Percentiles rank a stretch among this genome's conserved stretches.
Evolutionary conservation across 352 stramenopile species (phyloP).

Genomic region (Phytophthora kernoviae): DNA sequence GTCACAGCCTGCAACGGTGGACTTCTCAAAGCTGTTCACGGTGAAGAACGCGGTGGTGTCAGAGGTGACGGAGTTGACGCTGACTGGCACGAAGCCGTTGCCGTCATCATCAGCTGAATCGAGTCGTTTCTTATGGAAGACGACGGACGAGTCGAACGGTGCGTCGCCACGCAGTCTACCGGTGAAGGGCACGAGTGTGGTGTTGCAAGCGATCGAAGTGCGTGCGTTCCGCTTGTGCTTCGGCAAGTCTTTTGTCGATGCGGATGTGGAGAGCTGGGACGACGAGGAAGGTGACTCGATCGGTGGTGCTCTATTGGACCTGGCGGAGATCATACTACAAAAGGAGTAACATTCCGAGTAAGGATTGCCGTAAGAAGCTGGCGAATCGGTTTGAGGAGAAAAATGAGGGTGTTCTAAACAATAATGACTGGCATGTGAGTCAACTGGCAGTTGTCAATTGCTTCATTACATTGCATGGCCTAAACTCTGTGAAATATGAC

Average conservation of each 20-base stretch:
- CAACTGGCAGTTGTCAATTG: neutral
- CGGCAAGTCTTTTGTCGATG: conserved; percentile 17
- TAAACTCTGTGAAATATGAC: conserved; percentile 20
- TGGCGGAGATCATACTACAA: conserved; percentile 43
- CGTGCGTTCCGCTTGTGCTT: conserved; percentile 90
- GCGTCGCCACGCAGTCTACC: conserved; percentile 40
- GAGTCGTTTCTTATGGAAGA: conserved; percentile 40
- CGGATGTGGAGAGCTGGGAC: conserved; percentile 11
- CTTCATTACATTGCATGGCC: neutral
- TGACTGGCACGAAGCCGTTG: conserved; percentile 77
- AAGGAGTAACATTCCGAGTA: conserved; percentile 21
- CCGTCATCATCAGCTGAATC: conserved; percentile 50
- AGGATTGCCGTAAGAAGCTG: too few species aligned
- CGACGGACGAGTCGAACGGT: conserved; percentile 35
- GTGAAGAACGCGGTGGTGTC: conserved; percentile 54
- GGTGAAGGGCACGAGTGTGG: conserved; percentile 61
- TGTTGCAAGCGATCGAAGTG: conserved; percentile 93
- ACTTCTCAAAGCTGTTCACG: conserved; percentile 68
- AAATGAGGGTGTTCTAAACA: too few species aligned
- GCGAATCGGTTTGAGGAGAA: too few species aligned
- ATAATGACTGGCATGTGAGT: too few species aligned
- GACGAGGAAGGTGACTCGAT: conserved; percentile 27
- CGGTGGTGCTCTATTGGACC: conserved; percentile 21
- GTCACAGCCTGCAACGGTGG: conserved; percentile 73
- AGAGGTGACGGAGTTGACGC: conserved; percentile 85